Evolutionary conservation across 2,329 filamentous ascomycete species (phyloP).

Genomic region (Fulvia fulva): DNA sequence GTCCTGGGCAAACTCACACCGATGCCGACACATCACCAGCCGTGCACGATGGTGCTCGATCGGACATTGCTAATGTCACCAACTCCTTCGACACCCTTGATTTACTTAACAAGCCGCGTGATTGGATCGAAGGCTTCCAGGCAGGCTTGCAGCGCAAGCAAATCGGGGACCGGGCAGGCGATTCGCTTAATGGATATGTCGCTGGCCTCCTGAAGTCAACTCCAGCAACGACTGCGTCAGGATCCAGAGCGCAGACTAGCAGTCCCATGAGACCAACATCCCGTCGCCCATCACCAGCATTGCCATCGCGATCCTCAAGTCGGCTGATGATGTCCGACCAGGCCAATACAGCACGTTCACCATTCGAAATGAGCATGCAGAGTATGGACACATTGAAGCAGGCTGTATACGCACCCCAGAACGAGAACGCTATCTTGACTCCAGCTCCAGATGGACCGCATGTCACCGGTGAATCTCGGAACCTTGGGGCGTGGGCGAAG

Average conservation of each 20-base stretch:
- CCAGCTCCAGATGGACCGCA: constrained; percentile 28
- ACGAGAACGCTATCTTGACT: constrained; percentile 32
- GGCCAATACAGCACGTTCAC: constrained; percentile 4
- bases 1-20: constrained; percentile 16
- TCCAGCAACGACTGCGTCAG: neutral
- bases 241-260: constrained; percentile 15
- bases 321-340: constrained; percentile 11
- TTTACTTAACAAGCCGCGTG: constrained; percentile 26
- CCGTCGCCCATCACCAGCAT: constrained; percentile 26
- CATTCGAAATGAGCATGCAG: constrained; percentile 22
- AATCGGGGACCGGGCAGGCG: constrained; percentile 25
- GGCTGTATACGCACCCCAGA: constrained; percentile 30
- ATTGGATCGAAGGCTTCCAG: constrained; percentile 32
- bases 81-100: constrained; percentile 18
- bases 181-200: constrained; percentile 35
- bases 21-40: constrained; percentile 21
- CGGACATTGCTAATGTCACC: constrained; percentile 11
- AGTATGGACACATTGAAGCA: constrained; percentile 32
- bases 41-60: constrained; percentile 8
- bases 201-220: constrained; percentile 30
- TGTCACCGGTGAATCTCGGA: constrained; percentile 22
- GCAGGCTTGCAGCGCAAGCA: constrained; percentile 30
- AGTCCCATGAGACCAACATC: constrained; percentile 24
- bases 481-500: constrained; percentile 33
- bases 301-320: constrained; percentile 13